A percentile compares a stretch with the other conserved stretches of the same genome.
phyloP scores from a whole-genome alignment of 768 basidiomycete genomes.

The Amanita phalloides region DNA sequence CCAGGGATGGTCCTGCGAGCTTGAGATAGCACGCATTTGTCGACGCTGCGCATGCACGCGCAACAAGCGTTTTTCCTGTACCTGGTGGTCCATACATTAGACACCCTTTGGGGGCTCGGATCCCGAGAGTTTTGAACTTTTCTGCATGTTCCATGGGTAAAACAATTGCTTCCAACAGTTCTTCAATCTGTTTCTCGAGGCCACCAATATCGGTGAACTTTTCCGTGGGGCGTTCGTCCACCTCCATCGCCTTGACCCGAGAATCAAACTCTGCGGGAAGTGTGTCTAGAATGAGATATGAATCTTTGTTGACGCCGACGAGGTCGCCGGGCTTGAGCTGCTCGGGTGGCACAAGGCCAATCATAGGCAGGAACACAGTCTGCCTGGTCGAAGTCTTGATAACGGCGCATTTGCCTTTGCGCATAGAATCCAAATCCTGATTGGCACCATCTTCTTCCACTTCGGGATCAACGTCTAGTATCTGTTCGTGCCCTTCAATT shows the following conservation, averaged over 20 bases:
- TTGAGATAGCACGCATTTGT: conserved; percentile 98
- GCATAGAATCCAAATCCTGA: conserved; percentile 90
- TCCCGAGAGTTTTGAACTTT: conserved; percentile 97
- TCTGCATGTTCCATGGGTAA: conserved; percentile 98
- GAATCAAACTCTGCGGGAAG: conserved; percentile 97
- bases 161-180: conserved; percentile 95
- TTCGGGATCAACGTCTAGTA: conserved; percentile 90
- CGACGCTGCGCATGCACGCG: conserved; percentile 95
- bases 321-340: conserved; percentile 86
- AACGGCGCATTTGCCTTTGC: conserved; percentile 95
- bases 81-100: conserved; percentile 99
- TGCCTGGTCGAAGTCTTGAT: conserved; percentile 99
- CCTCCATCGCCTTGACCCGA: conserved; percentile 99
- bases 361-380: conserved; percentile 96
- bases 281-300: conserved; percentile 92
- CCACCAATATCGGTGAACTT: conserved; percentile 97
- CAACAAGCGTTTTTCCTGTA: conserved; percentile 97
- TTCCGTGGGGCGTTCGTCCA: conserved; percentile 96
- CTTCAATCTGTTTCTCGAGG: conserved; percentile 98
- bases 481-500: conserved; percentile 31
- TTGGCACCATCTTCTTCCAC: conserved; percentile 92
- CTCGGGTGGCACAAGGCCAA: conserved; percentile 92
- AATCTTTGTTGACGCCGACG: conserved; percentile 99
- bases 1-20: conserved; percentile 92
- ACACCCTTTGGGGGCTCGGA: conserved; percentile 94